A percentile compares a stretch with the other conserved stretches of the same genome.
phyloP scores from a whole-genome alignment of 352 stramenopile species.

The Phytophthora parvispora region DNA sequence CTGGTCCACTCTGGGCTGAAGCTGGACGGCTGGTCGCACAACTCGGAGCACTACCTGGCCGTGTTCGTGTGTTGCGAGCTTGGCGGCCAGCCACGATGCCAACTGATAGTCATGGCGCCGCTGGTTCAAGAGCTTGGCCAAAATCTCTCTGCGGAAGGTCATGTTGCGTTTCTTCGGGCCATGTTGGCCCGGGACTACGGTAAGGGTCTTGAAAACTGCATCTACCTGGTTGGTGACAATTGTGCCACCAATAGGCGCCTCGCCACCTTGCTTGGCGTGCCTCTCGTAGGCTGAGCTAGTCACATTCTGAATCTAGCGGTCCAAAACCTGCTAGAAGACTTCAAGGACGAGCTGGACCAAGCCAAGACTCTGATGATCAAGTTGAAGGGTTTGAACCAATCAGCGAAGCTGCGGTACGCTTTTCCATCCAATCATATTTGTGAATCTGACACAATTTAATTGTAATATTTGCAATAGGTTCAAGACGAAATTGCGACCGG shows the following conservation, averaged over 20 bases:
- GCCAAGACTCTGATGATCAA: not conserved
- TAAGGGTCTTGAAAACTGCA: not conserved
- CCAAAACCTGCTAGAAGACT: not conserved
- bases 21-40: not conserved
- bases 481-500: not conserved
- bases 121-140: not conserved
- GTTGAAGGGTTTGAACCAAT: constrained; percentile 4
- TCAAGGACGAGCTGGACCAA: not conserved
- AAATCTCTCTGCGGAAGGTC: not conserved
- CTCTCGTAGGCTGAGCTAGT: not conserved
- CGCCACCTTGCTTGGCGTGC: not conserved
- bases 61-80: not conserved
- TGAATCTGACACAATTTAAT: no score
- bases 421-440: no score
- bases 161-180: not conserved
- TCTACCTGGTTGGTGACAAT: not conserved
- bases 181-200: not conserved
- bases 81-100: not conserved
- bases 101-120: not conserved
- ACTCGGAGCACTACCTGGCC: not conserved
- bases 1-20: not conserved
- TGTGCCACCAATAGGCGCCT: not conserved
- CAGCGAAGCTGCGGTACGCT: not conserved
- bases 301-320: not conserved
- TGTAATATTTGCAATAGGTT: not conserved